A percentile compares a stretch with the other conserved stretches of the same genome.
Evolutionary conservation across 2,329 filamentous ascomycete species (phyloP).

Genomic region (Cadophora malorum): DNA sequence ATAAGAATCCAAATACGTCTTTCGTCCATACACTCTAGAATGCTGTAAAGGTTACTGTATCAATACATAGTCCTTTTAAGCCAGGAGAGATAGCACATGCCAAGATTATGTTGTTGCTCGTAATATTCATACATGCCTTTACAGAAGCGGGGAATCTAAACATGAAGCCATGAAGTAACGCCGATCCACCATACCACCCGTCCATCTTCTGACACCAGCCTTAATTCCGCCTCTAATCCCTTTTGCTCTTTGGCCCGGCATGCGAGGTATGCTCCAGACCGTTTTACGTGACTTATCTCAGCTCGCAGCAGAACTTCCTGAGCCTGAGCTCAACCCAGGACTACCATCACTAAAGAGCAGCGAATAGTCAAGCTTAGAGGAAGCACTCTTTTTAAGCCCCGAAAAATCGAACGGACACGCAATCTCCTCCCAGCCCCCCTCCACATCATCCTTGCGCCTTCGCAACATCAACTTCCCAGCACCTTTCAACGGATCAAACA

Average conservation of each 20-base stretch:
- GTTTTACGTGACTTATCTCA: not conserved
- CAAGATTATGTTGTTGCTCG: too few species aligned
- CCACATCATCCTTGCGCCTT: not conserved
- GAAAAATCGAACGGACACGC: conserved; percentile 12
- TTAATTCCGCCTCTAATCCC: not conserved
- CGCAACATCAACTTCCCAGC: conserved; percentile 5
- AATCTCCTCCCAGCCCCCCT: conserved; percentile 10
- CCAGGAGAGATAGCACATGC: too few species aligned
- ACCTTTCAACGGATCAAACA: conserved; percentile 14
- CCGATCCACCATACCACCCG: not conserved
- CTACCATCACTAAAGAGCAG: not conserved
- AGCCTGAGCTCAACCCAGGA: not conserved
- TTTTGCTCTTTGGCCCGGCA: not conserved
- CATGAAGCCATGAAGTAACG: not conserved
- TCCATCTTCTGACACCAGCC: not conserved
- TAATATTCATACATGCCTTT: not conserved
- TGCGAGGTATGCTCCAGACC: not conserved
- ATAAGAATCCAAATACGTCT: too few species aligned
- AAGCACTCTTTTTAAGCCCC: not conserved
- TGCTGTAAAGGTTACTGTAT: too few species aligned
- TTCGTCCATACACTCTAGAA: too few species aligned
- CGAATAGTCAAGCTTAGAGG: not conserved
- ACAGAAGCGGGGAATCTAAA: not conserved
- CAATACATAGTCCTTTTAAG: too few species aligned
- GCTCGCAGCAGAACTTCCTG: not conserved